Conservation (phyloP, 345 rosid genomes). For the Eucalyptus sp. region DNA sequence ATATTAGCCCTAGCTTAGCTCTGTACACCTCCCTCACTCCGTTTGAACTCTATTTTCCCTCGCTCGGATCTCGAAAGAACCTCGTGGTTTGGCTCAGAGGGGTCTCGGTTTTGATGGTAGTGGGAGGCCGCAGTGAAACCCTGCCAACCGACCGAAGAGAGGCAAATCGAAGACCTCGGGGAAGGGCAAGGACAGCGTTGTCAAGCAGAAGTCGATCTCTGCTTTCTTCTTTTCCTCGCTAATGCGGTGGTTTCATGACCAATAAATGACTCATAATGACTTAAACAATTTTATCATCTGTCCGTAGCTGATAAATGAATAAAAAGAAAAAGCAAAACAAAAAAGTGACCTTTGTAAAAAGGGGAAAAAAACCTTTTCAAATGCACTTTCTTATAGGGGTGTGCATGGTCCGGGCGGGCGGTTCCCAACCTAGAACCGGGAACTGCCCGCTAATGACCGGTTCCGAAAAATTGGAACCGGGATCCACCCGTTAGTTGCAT, state of each 20-base stretch:
- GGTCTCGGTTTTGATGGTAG: constrained; percentile 2
- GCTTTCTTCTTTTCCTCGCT: neutral
- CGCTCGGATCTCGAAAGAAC: neutral
- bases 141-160: constrained; percentile 39
- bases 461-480: too few relatives aligned
- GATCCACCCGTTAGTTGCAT: too few relatives aligned
- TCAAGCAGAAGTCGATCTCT: constrained; percentile 56
- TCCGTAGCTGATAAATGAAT: too few relatives aligned
- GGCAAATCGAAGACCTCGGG: constrained; percentile 42
- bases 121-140: constrained; percentile 25
- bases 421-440: too few relatives aligned
- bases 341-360: too few relatives aligned
- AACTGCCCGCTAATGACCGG: too few relatives aligned
- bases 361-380: too few relatives aligned
- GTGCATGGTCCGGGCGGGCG: too few relatives aligned
- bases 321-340: too few relatives aligned
- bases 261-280: too few relatives aligned
- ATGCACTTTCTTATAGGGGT: too few relatives aligned
- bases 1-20: neutral
- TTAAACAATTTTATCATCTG: neutral
- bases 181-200: constrained; percentile 51
- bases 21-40: neutral
- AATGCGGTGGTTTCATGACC: too few relatives aligned
- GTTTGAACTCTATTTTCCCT: neutral
- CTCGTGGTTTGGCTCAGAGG: neutral